Evolutionary conservation across 2,329 filamentous ascomycete genomes (phyloP).

Genomic region (Calonectria pseudoturangicola): DNA sequence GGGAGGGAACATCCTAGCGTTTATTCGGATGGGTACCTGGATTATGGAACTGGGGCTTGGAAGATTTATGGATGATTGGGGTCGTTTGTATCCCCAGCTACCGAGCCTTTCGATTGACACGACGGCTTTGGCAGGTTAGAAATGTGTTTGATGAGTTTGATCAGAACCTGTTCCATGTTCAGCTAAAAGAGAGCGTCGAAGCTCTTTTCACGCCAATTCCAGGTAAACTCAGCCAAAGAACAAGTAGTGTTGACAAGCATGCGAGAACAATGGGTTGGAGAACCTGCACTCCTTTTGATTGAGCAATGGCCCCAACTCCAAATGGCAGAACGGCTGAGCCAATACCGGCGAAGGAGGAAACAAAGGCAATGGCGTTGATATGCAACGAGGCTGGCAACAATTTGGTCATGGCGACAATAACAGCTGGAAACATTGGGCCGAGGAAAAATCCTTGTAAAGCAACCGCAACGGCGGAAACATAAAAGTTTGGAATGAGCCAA

Average conservation of each 20-base stretch:
- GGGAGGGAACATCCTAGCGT: neutral
- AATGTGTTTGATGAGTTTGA: too few relatives aligned
- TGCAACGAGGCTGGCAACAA: constrained; percentile 82
- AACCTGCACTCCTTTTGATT: constrained; percentile 72
- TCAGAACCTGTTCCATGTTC: neutral
- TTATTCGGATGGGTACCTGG: neutral
- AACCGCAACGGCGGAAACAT: constrained; percentile 83
- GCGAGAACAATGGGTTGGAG: constrained; percentile 74
- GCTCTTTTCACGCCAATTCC: constrained; percentile 63
- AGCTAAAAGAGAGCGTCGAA: constrained; percentile 39
- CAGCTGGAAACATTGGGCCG: constrained; percentile 85
- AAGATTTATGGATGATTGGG: neutral
- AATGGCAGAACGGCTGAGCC: constrained; percentile 81
- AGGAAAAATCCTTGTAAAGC: constrained; percentile 86
- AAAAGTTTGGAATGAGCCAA: constrained; percentile 87
- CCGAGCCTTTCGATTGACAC: too few relatives aligned
- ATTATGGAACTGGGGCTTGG: neutral
- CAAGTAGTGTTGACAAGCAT: constrained; percentile 65
- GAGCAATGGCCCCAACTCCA: constrained; percentile 79
- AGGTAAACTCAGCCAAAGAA: constrained; percentile 68
- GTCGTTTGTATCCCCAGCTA: neutral
- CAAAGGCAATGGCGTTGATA: constrained; percentile 85
- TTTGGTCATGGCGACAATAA: constrained; percentile 82
- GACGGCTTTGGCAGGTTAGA: neutral
- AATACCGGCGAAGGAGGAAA: constrained; percentile 82